Percentiles rank a stretch among this genome's conserved stretches.
Conservation (phyloP, 768 basidiomycete species). For the Termitomyces sp. region DNA sequence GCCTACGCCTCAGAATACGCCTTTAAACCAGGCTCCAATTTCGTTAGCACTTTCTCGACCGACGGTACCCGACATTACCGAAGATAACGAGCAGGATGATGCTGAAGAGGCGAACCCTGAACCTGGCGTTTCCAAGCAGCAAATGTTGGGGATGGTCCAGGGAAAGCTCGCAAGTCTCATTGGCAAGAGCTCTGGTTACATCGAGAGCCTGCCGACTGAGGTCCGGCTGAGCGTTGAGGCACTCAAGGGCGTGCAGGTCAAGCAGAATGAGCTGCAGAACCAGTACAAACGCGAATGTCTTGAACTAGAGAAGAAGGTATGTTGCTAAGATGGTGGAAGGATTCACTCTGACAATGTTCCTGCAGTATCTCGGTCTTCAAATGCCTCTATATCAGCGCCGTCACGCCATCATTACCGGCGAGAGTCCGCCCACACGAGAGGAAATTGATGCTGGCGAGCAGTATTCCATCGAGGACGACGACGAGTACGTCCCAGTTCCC, state of each 20-base stretch:
- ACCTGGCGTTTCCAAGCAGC: constrained; percentile 43
- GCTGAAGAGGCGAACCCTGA: constrained; percentile 35
- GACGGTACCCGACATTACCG: constrained; percentile 81
- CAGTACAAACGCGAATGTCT: constrained; percentile 94
- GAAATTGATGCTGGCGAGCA: constrained; percentile 82
- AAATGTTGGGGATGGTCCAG: constrained; percentile 84
- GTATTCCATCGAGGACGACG: constrained; percentile 70
- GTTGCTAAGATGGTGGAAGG: constrained; percentile 9
- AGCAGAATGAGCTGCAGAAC: constrained; percentile 87
- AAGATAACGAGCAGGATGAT: constrained; percentile 70
- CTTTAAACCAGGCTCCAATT: constrained; percentile 77
- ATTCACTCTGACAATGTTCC: background rate
- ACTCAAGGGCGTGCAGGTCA: constrained; percentile 89
- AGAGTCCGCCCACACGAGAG: constrained; percentile 63
- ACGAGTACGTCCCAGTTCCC: constrained; percentile 57
- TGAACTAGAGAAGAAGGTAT: constrained; percentile 92
- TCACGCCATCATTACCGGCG: constrained; percentile 75
- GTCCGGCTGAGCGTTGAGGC: constrained; percentile 85
- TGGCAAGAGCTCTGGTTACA: constrained; percentile 91
- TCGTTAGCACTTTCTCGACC: constrained; percentile 76
- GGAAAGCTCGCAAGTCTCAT: constrained; percentile 79
- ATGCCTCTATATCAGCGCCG: constrained; percentile 87
- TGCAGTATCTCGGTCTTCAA: constrained; percentile 68
- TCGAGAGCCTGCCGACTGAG: constrained; percentile 79
- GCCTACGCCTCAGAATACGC: constrained; percentile 95